Base-by-base conservation (phyloP, 2,329 filamentous ascomycete genomes). In the Microsporum audouinii region DNA sequence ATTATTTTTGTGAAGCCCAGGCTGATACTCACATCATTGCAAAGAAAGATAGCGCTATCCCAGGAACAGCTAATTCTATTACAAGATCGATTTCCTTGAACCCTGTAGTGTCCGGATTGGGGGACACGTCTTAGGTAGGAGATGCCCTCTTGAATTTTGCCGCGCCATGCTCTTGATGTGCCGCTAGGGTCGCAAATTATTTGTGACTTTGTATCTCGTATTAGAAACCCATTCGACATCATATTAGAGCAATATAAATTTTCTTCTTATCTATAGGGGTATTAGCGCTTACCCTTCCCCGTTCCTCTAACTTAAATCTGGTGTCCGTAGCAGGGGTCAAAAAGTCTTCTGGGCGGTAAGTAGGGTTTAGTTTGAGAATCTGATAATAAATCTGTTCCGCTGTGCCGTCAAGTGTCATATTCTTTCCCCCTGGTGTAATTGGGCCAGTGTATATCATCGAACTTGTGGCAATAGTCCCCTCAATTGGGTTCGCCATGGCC, bases 21-120 rank as follows among this genome's bases (percentile, higher is more conserved):
- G 23, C 8, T 12, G 7, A 12, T 7, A 55, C 56, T 58, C 39
- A 43, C 56, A 58, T 58, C 56, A 41, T 58, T 43, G 56, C 56
- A 58, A 29, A 58, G 36, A 29, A 29, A 58, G n/a, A 58, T 36
- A 14, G 14, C 56, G 14, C 23, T 45, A 36, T 58, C 36, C 34
- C 36, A 58, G 17, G 56, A 58, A 34, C 56, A 58, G 56, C 56
- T 58, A 7, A 31, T 23, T 14, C 56, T 34, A 33, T 2, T 29
- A 29, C 56, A 58, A 27, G 45, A 33, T 14, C 45, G 45, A 51
- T 51, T 29, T 29, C 45, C 38, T 12, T 12, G 23, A 31, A 51
- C 45, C 3, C 27, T 33, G 5, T 27, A 51, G 14, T 31, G 23
- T 5, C 7, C 10, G 3, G 7, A 23, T n/a, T 51, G 45, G 3